phyloP scores from a whole-genome alignment of 495 filamentous ascomycete genomes.

The Antarctomyces pellizariae region DNA sequence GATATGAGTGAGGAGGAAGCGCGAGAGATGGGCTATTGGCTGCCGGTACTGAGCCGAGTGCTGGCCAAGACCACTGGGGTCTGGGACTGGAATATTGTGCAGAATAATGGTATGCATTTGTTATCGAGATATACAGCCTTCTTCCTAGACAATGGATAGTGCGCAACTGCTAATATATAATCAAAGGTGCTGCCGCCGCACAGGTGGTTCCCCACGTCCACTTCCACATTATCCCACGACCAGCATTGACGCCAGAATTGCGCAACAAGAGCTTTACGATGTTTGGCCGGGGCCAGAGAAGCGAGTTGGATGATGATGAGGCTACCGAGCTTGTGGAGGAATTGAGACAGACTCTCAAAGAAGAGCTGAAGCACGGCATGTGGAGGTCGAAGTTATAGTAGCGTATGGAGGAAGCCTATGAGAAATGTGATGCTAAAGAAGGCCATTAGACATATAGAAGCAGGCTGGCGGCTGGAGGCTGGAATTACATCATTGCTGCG shows the following conservation, averaged over 20 bases:
- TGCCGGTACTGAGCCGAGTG: conserved; percentile 51
- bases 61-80: conserved; percentile 38
- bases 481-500: too few species aligned
- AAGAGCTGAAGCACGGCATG: conserved; percentile 6
- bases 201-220: conserved; percentile 84
- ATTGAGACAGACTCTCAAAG: conserved; percentile 35
- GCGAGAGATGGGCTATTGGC: conserved; percentile 41
- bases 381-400: conserved; percentile 6
- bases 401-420: conserved; percentile 1
- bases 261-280: conserved; percentile 36
- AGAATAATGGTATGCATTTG: conserved; percentile 56
- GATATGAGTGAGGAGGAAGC: conserved; percentile 33
- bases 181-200: conserved; percentile 46
- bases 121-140: conserved; percentile 1
- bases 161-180: background rate
- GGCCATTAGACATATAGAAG: too few species aligned
- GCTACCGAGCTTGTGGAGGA: conserved; percentile 34
- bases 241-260: conserved; percentile 22
- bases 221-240: conserved; percentile 75
- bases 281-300: conserved; percentile 65
- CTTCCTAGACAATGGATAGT: background rate
- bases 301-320: conserved; percentile 74
- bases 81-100: conserved; percentile 73
- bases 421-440: too few species aligned
- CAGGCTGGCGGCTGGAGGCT: too few species aligned